A percentile compares a stretch with the other conserved stretches of the same genome.
phyloP scores from a whole-genome alignment of 2,329 filamentous ascomycete genomes.

The Xylariaceae sp. region DNA sequence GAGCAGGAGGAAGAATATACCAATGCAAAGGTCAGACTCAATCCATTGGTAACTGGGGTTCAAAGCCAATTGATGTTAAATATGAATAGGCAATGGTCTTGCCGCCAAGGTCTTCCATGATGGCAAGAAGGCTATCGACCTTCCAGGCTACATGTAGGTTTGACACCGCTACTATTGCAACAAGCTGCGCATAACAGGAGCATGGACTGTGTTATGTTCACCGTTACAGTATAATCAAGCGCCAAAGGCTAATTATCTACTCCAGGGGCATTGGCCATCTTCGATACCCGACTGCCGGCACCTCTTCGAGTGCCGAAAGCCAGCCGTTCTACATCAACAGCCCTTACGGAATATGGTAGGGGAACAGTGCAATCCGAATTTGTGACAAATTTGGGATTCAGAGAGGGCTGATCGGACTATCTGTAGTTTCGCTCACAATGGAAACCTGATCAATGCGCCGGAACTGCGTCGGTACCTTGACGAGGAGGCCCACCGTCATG shows the following conservation, averaged over 20 bases:
- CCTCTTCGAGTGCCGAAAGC: constrained; percentile 65
- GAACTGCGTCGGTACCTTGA: constrained; percentile 56
- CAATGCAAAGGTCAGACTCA: constrained; percentile 56
- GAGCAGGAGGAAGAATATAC: constrained; percentile 64
- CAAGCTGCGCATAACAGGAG: not conserved
- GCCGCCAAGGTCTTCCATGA: constrained; percentile 72
- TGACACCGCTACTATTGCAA: not conserved
- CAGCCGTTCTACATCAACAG: constrained; percentile 77
- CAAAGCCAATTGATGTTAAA: not conserved
- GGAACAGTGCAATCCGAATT: not conserved
- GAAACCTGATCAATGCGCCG: constrained; percentile 71
- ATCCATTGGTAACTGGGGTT: not conserved
- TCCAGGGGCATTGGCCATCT: constrained; percentile 55
- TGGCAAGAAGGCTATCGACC: constrained; percentile 61
- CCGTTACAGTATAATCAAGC: not conserved
- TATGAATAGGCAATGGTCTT: constrained; percentile 62
- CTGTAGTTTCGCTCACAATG: constrained; percentile 61
- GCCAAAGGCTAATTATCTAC: not conserved
- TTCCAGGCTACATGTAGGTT: constrained; percentile 64
- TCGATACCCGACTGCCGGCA: constrained; percentile 73
- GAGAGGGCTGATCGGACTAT: constrained; percentile 1
- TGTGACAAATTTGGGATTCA: not conserved
- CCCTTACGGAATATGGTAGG: constrained; percentile 64
- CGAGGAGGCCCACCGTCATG: constrained; percentile 59
- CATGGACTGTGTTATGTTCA: not conserved